Evolutionary conservation across 345 rosid species (phyloP), one percentile per base, ranked within the genome.

Genomic region (Toxicodendron radicans): DNA sequence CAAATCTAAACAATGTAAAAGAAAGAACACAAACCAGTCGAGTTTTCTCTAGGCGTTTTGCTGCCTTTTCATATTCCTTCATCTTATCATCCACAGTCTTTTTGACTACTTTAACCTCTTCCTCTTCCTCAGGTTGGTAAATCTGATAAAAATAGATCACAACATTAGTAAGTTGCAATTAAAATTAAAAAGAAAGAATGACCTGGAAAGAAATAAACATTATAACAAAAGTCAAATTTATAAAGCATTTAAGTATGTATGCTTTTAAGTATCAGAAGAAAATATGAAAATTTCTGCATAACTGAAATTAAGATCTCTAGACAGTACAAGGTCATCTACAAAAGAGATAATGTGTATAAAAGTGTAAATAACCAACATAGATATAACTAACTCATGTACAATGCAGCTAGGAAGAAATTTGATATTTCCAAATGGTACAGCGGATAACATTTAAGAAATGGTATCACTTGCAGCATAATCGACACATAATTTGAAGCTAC

Each of bases 1-100:
- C 33, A 24, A 64, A 63, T 24, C 27, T 30, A 33, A 64, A 68
- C 46, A 32, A 41, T 27, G 67, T 75, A 43, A 66, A 63, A 70
- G 73, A 72, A 18, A 80, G 69, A 48, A 11, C 16, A 86, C 88
- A 71, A 66, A 95, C 99, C 92, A 95, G 83, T 45, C 38, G 82
- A 54, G 92, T 79, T 81, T 81, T 87, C 12, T 78, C 85, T 8
- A 95, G 70, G 59, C 94, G 93, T 71, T 84, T 91, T 17, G 98
- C 97, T 9, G 99, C 97, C 73, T 80, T 82, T 78, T 93, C 91
- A 78, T 87, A 88, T 75, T 89, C 95, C 65, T 84, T 91, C 13
- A 80, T 74, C 78, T 64, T 84, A 80, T 84, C 85, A 75, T 88
- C 81, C 57, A 54, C 82, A 9, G 72, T 78, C 62, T 90, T 87